Percentiles rank a stretch among this genome's conserved stretches.
Conservation (phyloP, 305 asterid species). For the Fraxinus xanthoxyloides region DNA sequence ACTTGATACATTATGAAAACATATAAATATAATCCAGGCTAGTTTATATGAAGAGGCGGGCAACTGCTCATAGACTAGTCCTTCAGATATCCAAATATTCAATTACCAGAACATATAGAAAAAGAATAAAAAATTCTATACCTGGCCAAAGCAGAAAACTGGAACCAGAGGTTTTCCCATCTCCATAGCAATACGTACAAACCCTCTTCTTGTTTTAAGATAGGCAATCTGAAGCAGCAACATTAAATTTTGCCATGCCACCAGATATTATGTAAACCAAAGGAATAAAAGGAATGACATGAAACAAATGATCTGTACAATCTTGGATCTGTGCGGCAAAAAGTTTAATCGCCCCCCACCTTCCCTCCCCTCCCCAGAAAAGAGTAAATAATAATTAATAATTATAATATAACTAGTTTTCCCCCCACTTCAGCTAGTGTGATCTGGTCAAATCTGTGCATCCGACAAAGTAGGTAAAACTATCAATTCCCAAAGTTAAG, state of each 20-base stretch:
- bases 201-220: conserved; percentile 70
- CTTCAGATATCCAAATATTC: background rate
- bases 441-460: conserved; percentile 2
- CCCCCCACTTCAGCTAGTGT: background rate
- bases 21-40: background rate
- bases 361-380: background rate
- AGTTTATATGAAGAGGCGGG: background rate
- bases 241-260: conserved; percentile 18
- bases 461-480: background rate
- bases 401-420: background rate
- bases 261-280: conserved; percentile 11
- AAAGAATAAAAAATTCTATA: conserved; percentile 25
- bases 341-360: background rate
- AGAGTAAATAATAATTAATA: background rate
- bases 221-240: conserved; percentile 54
- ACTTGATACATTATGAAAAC: background rate
- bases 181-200: conserved; percentile 85
- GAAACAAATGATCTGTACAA: background rate
- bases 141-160: conserved; percentile 98
- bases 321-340: background rate
- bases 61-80: conserved; percentile 7
- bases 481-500: background rate
- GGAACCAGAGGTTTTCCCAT: conserved; percentile 92
- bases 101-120: conserved; percentile 6
- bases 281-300: background rate